phyloP scores from a whole-genome alignment of 2,329 filamentous ascomycete species.

The Fusarium ramigenum region DNA sequence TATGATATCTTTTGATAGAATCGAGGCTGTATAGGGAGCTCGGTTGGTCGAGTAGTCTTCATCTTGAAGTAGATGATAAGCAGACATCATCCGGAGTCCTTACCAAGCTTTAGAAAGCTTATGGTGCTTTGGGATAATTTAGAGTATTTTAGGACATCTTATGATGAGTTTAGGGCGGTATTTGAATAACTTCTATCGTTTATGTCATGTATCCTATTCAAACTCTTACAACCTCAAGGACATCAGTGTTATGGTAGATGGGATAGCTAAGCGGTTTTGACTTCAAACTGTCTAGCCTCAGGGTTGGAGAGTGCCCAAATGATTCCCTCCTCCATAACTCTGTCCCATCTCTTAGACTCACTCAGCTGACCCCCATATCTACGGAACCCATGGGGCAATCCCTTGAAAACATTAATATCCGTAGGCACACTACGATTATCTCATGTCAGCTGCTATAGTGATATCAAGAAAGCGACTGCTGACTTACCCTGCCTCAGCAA shows the following conservation, averaged over 20 bases:
- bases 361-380: constrained; percentile 51
- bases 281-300: constrained; percentile 37
- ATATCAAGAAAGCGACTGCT: too few relatives aligned
- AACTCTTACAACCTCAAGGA: too few relatives aligned
- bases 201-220: too few relatives aligned
- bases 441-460: neutral
- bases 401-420: constrained; percentile 58
- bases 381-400: constrained; percentile 62
- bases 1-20: rapidly evolving
- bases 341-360: constrained; percentile 53
- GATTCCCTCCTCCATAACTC: constrained; percentile 54
- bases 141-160: too few relatives aligned
- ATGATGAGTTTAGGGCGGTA: too few relatives aligned
- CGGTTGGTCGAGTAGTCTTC: too few relatives aligned
- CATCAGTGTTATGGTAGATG: too few relatives aligned
- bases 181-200: too few relatives aligned
- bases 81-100: too few relatives aligned
- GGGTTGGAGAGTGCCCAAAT: constrained; percentile 52
- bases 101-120: rapidly evolving
- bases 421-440: constrained; percentile 54
- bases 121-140: neutral
- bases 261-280: constrained; percentile 5
- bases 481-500: constrained; percentile 56
- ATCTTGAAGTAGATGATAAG: neutral
- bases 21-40: rapidly evolving